phyloP scores from a whole-genome alignment of 2,329 filamentous ascomycete species.

The Fusarium udum region DNA sequence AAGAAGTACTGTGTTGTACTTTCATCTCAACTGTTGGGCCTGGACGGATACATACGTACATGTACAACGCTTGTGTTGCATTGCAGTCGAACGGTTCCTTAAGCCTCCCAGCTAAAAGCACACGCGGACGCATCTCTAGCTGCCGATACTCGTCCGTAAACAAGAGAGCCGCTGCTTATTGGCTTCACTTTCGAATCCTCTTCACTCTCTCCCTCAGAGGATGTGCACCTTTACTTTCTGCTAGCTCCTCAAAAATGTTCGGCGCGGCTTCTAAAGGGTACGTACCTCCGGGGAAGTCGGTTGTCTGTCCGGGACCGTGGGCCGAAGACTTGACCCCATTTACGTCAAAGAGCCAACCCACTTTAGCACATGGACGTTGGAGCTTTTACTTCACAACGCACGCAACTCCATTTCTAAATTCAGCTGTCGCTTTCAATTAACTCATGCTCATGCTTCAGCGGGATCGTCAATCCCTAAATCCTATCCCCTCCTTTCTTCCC shows the following conservation, averaged over 20 bases:
- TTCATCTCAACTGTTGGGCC: conserved; percentile 12
- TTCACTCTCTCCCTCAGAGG: neutral
- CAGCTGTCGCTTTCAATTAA: conserved; percentile 4
- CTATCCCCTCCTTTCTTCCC: neutral
- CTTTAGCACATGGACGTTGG: neutral
- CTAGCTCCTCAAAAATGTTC: neutral
- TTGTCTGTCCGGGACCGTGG: conserved; percentile 19
- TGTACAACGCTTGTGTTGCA: conserved; percentile 30
- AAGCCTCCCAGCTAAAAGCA: conserved; percentile 18
- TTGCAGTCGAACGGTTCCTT: conserved; percentile 32
- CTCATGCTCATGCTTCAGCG: conserved; percentile 11
- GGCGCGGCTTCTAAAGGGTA: conserved; percentile 23
- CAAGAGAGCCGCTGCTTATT: conserved; percentile 5
- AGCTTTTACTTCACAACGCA: conserved; percentile 23
- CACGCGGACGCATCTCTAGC: conserved; percentile 33
- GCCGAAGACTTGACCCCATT: conserved; percentile 20
- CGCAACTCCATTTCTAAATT: conserved; percentile 26
- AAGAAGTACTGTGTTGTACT: neutral
- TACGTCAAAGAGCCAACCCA: conserved; percentile 21
- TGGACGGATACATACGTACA: neutral
- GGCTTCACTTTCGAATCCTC: conserved; percentile 8
- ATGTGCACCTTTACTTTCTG: neutral
- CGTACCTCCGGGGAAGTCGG: conserved; percentile 30
- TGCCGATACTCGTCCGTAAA: conserved; percentile 24
- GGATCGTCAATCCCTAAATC: conserved; percentile 21